Percentiles rank a stretch among this genome's conserved stretches.
Evolutionary conservation across 768 basidiomycete species (phyloP).

Genomic region (Termitomyces sp.): DNA sequence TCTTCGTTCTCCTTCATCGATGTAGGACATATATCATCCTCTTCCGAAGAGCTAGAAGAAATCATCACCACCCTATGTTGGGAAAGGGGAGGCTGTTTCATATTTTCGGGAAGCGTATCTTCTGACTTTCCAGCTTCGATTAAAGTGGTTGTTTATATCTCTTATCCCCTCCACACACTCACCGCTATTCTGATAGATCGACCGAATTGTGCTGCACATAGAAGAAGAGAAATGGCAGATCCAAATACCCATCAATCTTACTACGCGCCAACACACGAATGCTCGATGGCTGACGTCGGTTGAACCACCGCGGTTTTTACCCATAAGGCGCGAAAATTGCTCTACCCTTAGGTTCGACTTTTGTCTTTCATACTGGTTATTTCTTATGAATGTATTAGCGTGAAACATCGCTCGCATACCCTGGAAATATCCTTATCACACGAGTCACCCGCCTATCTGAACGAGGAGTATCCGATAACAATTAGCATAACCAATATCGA

Average conservation of each 20-base stretch:
- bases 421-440: conserved; percentile 54
- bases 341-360: conserved; percentile 41
- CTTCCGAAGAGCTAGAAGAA: conserved; percentile 14
- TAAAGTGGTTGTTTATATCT: conserved; percentile 33
- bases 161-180: neutral
- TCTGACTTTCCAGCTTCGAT: conserved; percentile 46
- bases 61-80: conserved; percentile 49
- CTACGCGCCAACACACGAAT: conserved; percentile 27
- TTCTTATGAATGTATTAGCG: conserved; percentile 28
- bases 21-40: conserved; percentile 34
- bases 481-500: conserved; percentile 72
- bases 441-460: conserved; percentile 66
- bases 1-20: conserved; percentile 36
- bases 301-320: conserved; percentile 47
- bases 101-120: conserved; percentile 57
- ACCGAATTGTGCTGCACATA: conserved; percentile 44
- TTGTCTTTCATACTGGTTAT: neutral
- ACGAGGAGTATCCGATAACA: conserved; percentile 73
- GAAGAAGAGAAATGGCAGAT: conserved; percentile 64
- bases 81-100: conserved; percentile 43
- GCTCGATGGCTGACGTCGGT: conserved; percentile 56
- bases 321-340: conserved; percentile 40
- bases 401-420: conserved; percentile 57
- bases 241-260: conserved; percentile 50
- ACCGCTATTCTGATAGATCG: conserved; percentile 30